Base-by-base conservation (phyloP, 2,329 filamentous ascomycete species). In the Didymosphaeria variabile region DNA sequence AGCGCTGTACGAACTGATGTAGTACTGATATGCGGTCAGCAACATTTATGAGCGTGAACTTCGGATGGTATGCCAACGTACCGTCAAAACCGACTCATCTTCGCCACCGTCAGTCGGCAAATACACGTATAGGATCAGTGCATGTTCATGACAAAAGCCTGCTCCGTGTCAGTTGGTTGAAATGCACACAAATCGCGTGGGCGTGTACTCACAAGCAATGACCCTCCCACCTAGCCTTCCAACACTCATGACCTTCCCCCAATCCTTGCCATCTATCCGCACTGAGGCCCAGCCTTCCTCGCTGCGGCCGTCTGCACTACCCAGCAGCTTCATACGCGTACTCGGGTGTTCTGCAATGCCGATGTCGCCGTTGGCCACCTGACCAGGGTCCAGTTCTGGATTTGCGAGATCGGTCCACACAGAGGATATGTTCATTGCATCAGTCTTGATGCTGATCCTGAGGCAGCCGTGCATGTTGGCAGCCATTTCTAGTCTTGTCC, bases 401-500 rank as follows among this genome's bases (percentile, higher is more conserved):
- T 98, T 97, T 58, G 89, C 88, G 34, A 99, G 86, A 1, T 90
- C 91, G 3, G 87, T 88, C 95, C 95, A 99, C 46, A 91, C 86
- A 71, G 91, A 95, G 60, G 89, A 90, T 59, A 98, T 96, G 62
- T 90, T 90, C 69, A 97, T 88, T 8, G 91, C 88, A 75, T 98
- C 94, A 1, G 93, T 95, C 38, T 87, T 85, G 62, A 97, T 90
- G 12, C 91, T 88, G 63, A 99, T 84, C 50, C 89, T 89, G 59
- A 99, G 81, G 60, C 89, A 90, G 21, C 95, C 95, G 78, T 97
- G 92, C 93, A 97, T 97, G 78, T 97, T 99, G 32, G 94, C 95
- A 57, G 90, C 90, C 46, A 98, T 81, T 76, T 97, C 93, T 3
- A 99, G 83, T 71, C 93, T 92, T 19, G 74, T 76, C 26, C 72